phyloP scores from a whole-genome alignment of 1,139 yeast genomes.

The Meyerozyma carpophila region DNA sequence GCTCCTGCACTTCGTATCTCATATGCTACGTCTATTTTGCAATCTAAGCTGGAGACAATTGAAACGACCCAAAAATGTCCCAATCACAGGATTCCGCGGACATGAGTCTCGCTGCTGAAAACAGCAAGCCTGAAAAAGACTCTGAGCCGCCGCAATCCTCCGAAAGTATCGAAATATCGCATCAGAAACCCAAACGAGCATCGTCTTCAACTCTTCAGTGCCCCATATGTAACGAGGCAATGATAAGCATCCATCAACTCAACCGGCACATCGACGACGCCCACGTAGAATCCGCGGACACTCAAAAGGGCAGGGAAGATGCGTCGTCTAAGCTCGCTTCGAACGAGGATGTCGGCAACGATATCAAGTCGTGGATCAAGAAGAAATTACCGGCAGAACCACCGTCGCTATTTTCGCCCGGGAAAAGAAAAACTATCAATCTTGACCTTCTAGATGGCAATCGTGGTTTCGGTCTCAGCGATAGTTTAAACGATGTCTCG shows the following conservation, averaged over 20 bases:
- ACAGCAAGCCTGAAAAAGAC: neutral
- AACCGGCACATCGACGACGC: constrained; percentile 70
- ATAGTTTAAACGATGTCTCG: constrained; percentile 5
- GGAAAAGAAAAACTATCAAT: constrained; percentile 21
- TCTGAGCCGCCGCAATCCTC: neutral
- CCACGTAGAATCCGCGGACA: constrained; percentile 31
- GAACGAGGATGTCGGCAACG: constrained; percentile 16
- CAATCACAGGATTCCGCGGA: neutral
- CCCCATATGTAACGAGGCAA: constrained; percentile 65
- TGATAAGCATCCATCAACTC: constrained; percentile 53
- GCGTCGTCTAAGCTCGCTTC: constrained; percentile 8
- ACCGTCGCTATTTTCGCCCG: constrained; percentile 7
- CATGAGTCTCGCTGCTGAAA: neutral
- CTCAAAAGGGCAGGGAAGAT: constrained; percentile 12
- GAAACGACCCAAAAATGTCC: neutral
- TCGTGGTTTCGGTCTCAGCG: constrained; percentile 25
- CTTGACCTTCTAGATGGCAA: constrained; percentile 32
- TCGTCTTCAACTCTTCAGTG: constrained; percentile 26
- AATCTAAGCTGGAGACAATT: neutral
- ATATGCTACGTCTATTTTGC: neutral
- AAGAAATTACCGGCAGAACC: constrained; percentile 8
- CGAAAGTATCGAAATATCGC: neutral
- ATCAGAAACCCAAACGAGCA: neutral
- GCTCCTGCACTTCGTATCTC: neutral
- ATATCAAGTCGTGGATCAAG: constrained; percentile 19